Conservation (phyloP, 352 stramenopile genomes). For the Aphanomyces stellatus region DNA sequence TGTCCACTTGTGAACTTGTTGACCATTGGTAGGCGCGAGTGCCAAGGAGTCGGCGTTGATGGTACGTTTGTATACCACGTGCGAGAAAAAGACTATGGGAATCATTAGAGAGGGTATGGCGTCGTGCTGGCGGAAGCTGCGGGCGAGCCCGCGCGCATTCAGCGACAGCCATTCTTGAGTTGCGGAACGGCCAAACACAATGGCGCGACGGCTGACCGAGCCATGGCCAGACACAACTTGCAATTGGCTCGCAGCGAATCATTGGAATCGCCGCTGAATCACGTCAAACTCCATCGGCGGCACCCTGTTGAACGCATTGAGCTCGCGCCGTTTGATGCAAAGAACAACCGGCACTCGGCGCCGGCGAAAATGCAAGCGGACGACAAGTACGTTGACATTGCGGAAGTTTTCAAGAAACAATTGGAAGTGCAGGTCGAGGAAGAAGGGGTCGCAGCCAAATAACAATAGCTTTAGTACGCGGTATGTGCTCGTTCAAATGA, state of each 20-base stretch:
- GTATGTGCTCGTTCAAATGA: neutral
- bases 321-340: neutral
- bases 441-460: no score
- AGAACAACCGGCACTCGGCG: neutral
- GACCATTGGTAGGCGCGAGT: slow-evolving; percentile 36
- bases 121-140: slow-evolving; percentile 16
- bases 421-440: neutral
- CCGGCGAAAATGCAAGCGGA: neutral
- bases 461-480: no score
- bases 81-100: neutral
- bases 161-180: slow-evolving; percentile 15
- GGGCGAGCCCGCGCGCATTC: slow-evolving; percentile 12
- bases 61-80: slow-evolving; percentile 29
- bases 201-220: slow-evolving; percentile 1
- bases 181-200: slow-evolving; percentile 16
- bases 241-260: no score
- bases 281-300: no score
- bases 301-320: neutral
- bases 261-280: no score
- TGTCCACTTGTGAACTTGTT: neutral
- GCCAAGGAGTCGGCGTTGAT: slow-evolving; percentile 53
- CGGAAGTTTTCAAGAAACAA: no score
- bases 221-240: slow-evolving; percentile 1
- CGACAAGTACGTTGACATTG: neutral
- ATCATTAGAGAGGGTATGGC: slow-evolving; percentile 18